Conservation (phyloP, 306 rosid genomes). For the Acacia crassicarpa region DNA sequence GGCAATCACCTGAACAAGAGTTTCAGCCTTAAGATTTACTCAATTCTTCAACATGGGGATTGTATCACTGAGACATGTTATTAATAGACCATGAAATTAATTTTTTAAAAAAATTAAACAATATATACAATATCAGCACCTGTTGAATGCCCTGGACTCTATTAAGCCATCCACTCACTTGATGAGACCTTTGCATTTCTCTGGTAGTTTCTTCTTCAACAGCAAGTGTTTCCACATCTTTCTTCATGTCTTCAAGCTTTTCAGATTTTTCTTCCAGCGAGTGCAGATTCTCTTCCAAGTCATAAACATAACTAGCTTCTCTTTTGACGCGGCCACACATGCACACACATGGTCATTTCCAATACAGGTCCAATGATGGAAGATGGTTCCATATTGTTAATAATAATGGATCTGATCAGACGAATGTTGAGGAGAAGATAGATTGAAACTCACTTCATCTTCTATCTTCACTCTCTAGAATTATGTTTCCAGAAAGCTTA, state of each 20-base stretch:
- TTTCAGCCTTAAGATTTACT: no score
- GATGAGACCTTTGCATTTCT: neutral
- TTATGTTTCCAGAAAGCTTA: no score
- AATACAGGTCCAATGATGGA: neutral
- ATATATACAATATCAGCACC: neutral
- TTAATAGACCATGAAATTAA: no score
- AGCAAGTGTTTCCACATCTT: neutral
- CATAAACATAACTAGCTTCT: neutral
- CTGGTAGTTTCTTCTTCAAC: neutral
- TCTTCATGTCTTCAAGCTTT: neutral
- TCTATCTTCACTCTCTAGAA: no score
- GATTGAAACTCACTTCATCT: no score
- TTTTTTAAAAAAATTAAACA: no score
- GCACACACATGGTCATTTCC: neutral
- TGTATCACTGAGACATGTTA: no score
- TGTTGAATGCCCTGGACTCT: neutral
- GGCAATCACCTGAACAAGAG: no score
- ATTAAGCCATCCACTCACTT: neutral
- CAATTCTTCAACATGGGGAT: no score
- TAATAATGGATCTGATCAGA: no score
- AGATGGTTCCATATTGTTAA: no score
- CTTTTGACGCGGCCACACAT: neutral
- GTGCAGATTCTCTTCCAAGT: neutral
- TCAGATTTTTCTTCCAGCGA: neutral
- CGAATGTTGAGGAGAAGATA: no score